A percentile compares a stretch with the other conserved stretches of the same genome.
Evolutionary conservation across 2,329 filamentous ascomycete species (phyloP).

Genomic region (Gnomoniopsis smithogilvyi): DNA sequence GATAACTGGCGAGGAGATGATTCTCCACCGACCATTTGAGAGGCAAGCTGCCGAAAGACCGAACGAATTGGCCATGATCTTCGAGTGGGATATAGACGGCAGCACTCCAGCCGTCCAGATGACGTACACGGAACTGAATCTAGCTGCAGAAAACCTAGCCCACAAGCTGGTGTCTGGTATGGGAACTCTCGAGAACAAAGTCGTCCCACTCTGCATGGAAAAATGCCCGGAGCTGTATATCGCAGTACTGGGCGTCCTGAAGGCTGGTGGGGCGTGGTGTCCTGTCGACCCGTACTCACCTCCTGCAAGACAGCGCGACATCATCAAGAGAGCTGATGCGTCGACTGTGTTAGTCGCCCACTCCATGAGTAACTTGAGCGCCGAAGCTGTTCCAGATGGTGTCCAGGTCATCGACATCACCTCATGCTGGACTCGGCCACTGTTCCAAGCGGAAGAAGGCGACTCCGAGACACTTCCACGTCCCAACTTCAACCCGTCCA

Average conservation of each 20-base stretch:
- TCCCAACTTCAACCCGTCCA: no score
- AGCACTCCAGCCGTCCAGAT: constrained; percentile 24
- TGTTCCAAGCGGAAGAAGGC: no score
- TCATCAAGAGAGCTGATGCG: no score
- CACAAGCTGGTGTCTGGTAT: constrained; percentile 19
- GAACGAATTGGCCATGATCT: constrained; percentile 18
- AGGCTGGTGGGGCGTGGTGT: constrained; percentile 38
- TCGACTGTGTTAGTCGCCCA: constrained; percentile 32
- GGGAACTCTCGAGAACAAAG: constrained; percentile 16
- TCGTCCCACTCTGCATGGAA: constrained; percentile 36
- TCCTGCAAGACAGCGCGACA: constrained; percentile 26
- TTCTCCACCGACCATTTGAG: constrained; percentile 25
- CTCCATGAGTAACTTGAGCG: constrained; percentile 27
- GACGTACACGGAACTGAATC: constrained; percentile 32
- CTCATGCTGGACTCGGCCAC: no score
- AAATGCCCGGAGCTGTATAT: constrained; percentile 34
- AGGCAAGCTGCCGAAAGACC: constrained; percentile 21
- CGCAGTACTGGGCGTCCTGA: constrained; percentile 38
- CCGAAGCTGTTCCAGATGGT: not conserved
- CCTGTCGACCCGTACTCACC: constrained; percentile 37
- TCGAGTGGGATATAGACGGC: constrained; percentile 22
- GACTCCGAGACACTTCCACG: constrained; percentile 19
- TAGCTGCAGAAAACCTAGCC: constrained; percentile 30
- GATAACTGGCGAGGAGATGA: not conserved
- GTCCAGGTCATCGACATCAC: constrained; percentile 28